Evolutionary conservation across 225 moss, liverwort and hornwort genomes (phyloP).

Genomic region (Thuidium tamariscinum): DNA sequence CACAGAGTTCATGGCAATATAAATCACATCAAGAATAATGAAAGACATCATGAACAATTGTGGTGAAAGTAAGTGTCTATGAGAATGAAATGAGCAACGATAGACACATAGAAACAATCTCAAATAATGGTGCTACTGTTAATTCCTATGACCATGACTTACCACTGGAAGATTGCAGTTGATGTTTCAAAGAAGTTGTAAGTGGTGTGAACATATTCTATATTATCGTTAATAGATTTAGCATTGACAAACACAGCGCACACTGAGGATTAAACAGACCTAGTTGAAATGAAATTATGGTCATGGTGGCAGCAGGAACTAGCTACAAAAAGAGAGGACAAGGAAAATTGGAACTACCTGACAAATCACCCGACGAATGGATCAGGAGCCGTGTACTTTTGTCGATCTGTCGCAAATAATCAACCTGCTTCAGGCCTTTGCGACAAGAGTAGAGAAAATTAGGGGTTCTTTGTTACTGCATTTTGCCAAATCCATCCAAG

Average conservation of each 20-base stretch:
- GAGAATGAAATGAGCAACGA: not conserved
- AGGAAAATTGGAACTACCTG: not conserved
- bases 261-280: not conserved
- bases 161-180: not conserved
- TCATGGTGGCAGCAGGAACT: not conserved
- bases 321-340: not conserved
- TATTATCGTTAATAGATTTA: not conserved
- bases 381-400: not conserved
- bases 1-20: not conserved
- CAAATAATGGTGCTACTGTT: not conserved
- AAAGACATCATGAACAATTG: not conserved
- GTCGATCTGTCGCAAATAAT: not conserved
- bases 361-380: not conserved
- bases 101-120: not conserved
- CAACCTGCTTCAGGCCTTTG: not conserved
- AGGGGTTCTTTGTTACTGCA: not conserved
- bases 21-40: not conserved
- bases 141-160: not conserved
- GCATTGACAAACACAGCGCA: not conserved
- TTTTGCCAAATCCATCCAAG: not conserved
- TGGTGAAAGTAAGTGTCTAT: not conserved
- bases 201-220: not conserved
- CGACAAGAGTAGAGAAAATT: not conserved
- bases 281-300: not conserved
- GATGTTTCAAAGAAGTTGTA: not conserved